These are phyloP conservation scores for Starmerella sp. DNA, from an alignment of 805 yeast genomes.

Conservation along the genomic window DNA sequence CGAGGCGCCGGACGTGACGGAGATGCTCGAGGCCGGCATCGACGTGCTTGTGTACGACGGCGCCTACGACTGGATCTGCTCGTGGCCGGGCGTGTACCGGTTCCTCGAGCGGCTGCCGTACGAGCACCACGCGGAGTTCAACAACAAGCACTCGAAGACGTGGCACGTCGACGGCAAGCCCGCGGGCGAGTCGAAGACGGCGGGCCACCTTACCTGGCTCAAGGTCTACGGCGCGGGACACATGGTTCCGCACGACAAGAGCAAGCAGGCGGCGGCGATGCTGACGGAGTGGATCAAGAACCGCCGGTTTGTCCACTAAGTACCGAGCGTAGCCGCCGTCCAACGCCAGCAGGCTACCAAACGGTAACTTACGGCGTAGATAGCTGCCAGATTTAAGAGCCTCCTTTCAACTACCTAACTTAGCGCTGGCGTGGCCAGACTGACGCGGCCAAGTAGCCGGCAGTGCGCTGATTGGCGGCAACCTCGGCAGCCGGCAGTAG, in stretches of 20 bases:
- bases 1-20: conserved; percentile 59
- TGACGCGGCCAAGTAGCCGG: too few relatives aligned
- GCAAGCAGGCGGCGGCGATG: conserved; percentile 65
- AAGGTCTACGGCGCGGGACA: conserved; percentile 87
- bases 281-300: conserved; percentile 64
- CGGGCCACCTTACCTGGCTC: conserved; percentile 63
- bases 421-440: too few relatives aligned
- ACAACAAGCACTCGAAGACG: conserved; percentile 29
- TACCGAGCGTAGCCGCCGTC: too few relatives aligned
- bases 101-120: conserved; percentile 69
- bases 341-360: too few relatives aligned
- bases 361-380: too few relatives aligned
- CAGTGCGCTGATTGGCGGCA: too few relatives aligned
- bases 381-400: too few relatives aligned
- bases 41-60: conserved; percentile 91
- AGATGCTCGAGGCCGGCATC: conserved; percentile 55
- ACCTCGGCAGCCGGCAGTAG: too few relatives aligned
- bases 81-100: conserved; percentile 89
- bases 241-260: conserved; percentile 91
- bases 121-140: conserved; percentile 46
- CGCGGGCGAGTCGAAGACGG: conserved; percentile 64
- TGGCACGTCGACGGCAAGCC: conserved; percentile 37
- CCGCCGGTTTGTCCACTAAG: conserved; percentile 7
- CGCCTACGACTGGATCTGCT: conserved; percentile 91
- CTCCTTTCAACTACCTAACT: too few relatives aligned